Evolutionary conservation across 2,329 filamentous ascomycete species (phyloP).

Genomic region (Exophiala bonariae): DNA sequence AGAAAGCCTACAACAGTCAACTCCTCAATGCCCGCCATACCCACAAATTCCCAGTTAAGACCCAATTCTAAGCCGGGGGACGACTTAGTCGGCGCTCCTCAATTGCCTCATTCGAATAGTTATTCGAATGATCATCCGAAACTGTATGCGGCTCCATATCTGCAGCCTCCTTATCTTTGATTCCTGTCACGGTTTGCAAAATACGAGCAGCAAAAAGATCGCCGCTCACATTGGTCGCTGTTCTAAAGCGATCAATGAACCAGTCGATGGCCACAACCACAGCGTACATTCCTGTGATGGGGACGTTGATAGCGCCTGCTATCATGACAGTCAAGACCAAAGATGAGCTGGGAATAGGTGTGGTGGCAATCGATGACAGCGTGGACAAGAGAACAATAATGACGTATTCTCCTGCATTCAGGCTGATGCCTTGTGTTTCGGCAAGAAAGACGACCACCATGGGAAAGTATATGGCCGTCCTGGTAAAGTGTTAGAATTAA

Average conservation of each 20-base stretch:
- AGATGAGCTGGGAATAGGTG: constrained; percentile 54
- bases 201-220: constrained; percentile 49
- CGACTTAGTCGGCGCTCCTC: too few relatives aligned
- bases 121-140: too few relatives aligned
- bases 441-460: constrained; percentile 55
- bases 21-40: too few relatives aligned
- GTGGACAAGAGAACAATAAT: constrained; percentile 52
- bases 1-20: too few relatives aligned
- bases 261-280: constrained; percentile 57
- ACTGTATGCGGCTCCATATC: not conserved
- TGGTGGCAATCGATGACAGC: constrained; percentile 54
- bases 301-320: constrained; percentile 45
- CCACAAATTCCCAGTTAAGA: too few relatives aligned
- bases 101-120: too few relatives aligned
- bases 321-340: constrained; percentile 56
- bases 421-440: constrained; percentile 48
- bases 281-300: constrained; percentile 50
- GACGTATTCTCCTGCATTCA: constrained; percentile 49
- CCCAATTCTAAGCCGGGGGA: too few relatives aligned
- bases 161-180: constrained; percentile 25
- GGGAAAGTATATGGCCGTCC: constrained; percentile 58
- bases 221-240: constrained; percentile 52
- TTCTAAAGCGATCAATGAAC: constrained; percentile 59
- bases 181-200: constrained; percentile 42
- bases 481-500: not conserved